Evolutionary conservation across 164 flowering plant species (phyloP), one percentile per base, ranked within the genome.

Genomic region (Houttuynia cordata): DNA sequence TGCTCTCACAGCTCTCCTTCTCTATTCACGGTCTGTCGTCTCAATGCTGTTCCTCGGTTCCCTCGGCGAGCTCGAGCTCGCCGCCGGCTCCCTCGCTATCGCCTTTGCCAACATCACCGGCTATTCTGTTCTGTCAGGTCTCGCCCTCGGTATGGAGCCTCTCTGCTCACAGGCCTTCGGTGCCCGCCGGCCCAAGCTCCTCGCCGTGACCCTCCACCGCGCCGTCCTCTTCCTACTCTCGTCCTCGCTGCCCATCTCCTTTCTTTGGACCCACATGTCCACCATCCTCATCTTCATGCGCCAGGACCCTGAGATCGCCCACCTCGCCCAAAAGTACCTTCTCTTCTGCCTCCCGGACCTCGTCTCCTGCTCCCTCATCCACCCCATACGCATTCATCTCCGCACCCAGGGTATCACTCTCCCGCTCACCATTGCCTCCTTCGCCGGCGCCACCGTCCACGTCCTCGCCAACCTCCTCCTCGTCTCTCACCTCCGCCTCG

Each of bases 21-120:
- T 86, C 62, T 91, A 91, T 68, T 73, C 87, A 7, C 86, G 95
- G 52, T 86, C 98, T 10, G 67, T 81, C 50, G 37, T 86, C 37
- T 91, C 97, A 72, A 89, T 89, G 96, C 75, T 88, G 45, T 89
- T 88, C 64, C 78, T 92, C 0, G 98, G 98, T 61, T 78, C 58
- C 24, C 79, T 92, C 19, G 96, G 98, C 18, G 89, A 87, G 58
- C 66, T 69, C 2, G 78, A 84, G 57, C 88, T 89, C 9, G 98
- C 98, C 21, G 96, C 82, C 0, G 98, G 96, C 22, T 74, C 91
- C 0, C 75, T 89, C 0, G 91, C 95, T 63, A 83, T 92, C 4
- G 98, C 93, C 34, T 89, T 87, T 62, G 95, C 96, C 0, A 92
- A 92, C 77, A 92, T 89, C 66, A 83, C 93, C 12, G 96, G 96